Conservation (phyloP, 805 yeast genomes). For the Cyberlindnera mrakii region DNA sequence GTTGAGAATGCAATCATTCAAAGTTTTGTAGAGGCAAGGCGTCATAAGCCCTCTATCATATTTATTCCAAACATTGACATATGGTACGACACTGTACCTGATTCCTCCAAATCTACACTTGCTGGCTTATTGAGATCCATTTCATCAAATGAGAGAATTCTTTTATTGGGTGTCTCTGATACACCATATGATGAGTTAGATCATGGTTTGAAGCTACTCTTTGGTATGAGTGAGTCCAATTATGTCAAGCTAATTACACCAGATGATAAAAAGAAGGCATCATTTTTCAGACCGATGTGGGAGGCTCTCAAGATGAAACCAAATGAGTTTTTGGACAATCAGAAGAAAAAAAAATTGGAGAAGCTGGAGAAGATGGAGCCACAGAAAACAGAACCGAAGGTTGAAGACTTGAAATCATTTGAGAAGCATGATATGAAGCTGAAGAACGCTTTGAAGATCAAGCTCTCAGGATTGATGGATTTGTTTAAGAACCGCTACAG, state of each 20-base stretch:
- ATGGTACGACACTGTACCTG: slow-evolving; percentile 65
- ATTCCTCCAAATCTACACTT: slow-evolving; percentile 66
- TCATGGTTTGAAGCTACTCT: slow-evolving; percentile 43
- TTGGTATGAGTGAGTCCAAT: slow-evolving; percentile 50
- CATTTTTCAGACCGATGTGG: slow-evolving; percentile 53
- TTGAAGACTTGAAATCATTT: slow-evolving; percentile 34
- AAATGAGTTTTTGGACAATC: slow-evolving; percentile 59
- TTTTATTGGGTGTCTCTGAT: slow-evolving; percentile 71
- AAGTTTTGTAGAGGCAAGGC: slow-evolving; percentile 76
- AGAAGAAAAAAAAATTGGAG: slow-evolving; percentile 27
- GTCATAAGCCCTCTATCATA: slow-evolving; percentile 84
- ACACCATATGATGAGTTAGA: slow-evolving; percentile 33
- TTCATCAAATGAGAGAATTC: slow-evolving; percentile 63
- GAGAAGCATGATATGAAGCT: slow-evolving; percentile 69
- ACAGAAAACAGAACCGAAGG: slow-evolving; percentile 28
- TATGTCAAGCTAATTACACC: slow-evolving; percentile 42
- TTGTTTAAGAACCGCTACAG: slow-evolving; percentile 81
- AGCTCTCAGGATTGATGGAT: slow-evolving; percentile 84
- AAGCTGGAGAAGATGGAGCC: slow-evolving; percentile 34
- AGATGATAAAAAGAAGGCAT: slow-evolving; percentile 36
- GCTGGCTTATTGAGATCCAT: slow-evolving; percentile 63
- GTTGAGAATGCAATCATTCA: slow-evolving; percentile 83
- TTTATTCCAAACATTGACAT: slow-evolving; percentile 78
- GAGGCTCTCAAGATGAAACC: slow-evolving; percentile 63
- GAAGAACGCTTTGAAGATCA: slow-evolving; percentile 79